phyloP scores from a whole-genome alignment of 2,329 filamentous ascomycete genomes.

The Neodidymelliopsis sp. region DNA sequence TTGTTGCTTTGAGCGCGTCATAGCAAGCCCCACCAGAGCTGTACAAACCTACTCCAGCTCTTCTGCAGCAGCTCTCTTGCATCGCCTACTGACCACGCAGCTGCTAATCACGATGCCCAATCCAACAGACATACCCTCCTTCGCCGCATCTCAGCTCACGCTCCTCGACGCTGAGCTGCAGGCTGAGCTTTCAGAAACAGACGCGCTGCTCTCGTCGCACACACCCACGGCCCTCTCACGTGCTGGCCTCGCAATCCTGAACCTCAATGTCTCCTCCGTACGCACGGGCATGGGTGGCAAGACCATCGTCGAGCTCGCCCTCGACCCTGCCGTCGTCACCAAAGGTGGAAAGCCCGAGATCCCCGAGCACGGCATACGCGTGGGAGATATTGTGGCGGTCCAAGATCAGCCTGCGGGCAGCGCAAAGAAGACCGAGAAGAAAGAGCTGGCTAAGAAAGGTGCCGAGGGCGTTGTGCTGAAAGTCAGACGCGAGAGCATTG shows the following conservation, averaged over 20 bases:
- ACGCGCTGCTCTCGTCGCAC: conserved; percentile 70
- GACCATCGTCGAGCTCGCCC: conserved; percentile 80
- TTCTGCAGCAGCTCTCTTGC: not conserved
- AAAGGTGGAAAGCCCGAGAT: conserved; percentile 62
- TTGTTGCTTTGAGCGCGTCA: conserved; percentile 8
- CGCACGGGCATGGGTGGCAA: conserved; percentile 93
- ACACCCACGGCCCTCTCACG: conserved; percentile 74
- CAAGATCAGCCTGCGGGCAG: conserved; percentile 75
- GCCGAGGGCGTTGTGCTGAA: conserved; percentile 74
- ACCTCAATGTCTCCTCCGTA: conserved; percentile 75
- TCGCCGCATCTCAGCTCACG: conserved; percentile 73
- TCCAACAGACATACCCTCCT: conserved; percentile 66
- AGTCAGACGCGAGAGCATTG: conserved; percentile 65
- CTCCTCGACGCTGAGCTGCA: conserved; percentile 75
- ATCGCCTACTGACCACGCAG: conserved; percentile 4
- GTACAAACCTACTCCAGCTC: conserved; percentile 5
- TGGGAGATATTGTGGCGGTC: conserved; percentile 80
- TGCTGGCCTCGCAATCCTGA: conserved; percentile 79
- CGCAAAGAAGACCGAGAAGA: conserved; percentile 75
- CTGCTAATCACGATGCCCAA: conserved; percentile 30
- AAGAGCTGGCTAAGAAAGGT: conserved; percentile 73
- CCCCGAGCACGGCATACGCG: conserved; percentile 76
- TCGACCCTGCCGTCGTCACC: conserved; percentile 70
- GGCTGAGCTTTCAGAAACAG: conserved; percentile 75
- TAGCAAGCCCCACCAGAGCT: conserved; percentile 17